phyloP scores from a whole-genome alignment of 257 asterid genomes.

The Haberlea rhodopensis region DNA sequence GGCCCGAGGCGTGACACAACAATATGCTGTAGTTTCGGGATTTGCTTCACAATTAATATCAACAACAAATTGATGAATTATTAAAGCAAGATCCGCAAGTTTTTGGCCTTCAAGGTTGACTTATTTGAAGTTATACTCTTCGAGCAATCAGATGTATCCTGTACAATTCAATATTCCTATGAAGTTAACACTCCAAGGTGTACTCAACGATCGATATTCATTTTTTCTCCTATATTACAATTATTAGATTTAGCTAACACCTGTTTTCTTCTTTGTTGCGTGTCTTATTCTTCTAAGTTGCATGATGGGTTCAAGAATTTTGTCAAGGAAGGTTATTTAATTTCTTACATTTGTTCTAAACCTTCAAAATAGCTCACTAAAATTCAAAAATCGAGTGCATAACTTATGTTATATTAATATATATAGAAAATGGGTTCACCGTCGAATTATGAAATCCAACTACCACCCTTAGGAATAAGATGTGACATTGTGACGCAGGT shows the following conservation, averaged over 20 bases:
- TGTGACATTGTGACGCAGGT: not conserved
- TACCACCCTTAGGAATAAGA: slow-evolving; percentile 9
- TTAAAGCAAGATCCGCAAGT: not conserved
- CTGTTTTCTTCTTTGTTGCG: not conserved
- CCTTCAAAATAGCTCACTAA: not conserved
- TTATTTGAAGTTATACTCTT: not conserved
- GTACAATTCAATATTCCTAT: not conserved
- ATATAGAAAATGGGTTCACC: no score
- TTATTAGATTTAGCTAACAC: not conserved
- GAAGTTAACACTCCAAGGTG: not conserved
- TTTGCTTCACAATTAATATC: not conserved
- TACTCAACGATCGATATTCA: not conserved
- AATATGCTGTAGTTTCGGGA: not conserved
- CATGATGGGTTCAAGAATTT: not conserved
- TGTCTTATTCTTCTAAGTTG: not conserved
- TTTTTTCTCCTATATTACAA: not conserved
- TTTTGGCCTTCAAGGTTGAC: not conserved
- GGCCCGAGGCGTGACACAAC: no score
- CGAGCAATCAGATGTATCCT: not conserved
- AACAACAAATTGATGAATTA: not conserved
- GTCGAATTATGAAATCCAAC: no score
- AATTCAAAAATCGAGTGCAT: not conserved
- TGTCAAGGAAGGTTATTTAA: not conserved
- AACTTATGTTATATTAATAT: no score
- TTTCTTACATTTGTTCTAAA: no score